Conservation (phyloP, 441 rosid genomes). For the Brassica hybrid region DNA sequence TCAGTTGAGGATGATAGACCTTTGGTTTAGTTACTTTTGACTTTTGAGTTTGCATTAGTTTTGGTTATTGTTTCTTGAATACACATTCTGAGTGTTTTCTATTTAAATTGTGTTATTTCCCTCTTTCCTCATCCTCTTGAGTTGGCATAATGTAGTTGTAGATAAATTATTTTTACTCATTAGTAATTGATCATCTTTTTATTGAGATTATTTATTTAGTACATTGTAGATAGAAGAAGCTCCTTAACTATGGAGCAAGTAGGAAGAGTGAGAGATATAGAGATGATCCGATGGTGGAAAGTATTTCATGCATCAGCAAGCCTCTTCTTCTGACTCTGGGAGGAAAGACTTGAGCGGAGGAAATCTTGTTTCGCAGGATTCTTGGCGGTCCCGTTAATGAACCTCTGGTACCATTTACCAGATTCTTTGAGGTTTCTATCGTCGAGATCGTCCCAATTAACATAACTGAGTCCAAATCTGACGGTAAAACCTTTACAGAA, state of each 20-base stretch:
- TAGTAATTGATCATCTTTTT: constrained; percentile 2
- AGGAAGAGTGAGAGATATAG: neutral
- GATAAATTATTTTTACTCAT: neutral
- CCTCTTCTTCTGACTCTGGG: neutral
- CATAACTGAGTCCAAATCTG: constrained; percentile 11
- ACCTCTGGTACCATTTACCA: constrained; percentile 8
- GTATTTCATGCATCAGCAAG: constrained; percentile 19
- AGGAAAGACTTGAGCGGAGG: neutral
- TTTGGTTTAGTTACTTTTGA: neutral
- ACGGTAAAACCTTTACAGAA: neutral
- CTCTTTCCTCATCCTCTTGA: neutral
- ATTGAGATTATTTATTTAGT: neutral
- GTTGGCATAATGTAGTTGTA: neutral
- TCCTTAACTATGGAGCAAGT: constrained; percentile 25
- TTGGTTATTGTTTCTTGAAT: neutral
- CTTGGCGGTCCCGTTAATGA: neutral
- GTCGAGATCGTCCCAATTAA: neutral
- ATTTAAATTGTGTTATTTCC: neutral
- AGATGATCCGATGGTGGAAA: neutral
- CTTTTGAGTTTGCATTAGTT: neutral
- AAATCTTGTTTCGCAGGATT: neutral
- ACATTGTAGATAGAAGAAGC: neutral
- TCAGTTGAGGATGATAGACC: neutral
- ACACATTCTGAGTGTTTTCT: neutral
- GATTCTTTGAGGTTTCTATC: constrained; percentile 34